phyloP scores from a whole-genome alignment of 805 yeast species.

The Babjeviella inositovora region DNA sequence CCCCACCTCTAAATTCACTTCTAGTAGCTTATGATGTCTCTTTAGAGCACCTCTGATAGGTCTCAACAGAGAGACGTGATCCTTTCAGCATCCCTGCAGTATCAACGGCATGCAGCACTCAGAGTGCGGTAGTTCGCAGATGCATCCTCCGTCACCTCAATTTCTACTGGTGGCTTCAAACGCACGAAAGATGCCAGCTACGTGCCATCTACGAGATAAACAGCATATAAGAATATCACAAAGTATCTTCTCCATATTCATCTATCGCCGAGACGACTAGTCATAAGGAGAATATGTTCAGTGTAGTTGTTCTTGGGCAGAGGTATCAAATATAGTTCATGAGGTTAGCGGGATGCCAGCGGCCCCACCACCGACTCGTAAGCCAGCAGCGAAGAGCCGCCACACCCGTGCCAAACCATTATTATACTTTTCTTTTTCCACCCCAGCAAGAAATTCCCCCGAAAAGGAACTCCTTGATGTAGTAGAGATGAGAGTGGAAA shows the following conservation, averaged over 20 bases:
- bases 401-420: slow-evolving; percentile 3
- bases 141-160: too few species aligned
- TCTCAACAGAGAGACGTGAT: too few species aligned
- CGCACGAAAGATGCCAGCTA: neutral
- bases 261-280: slow-evolving; percentile 29
- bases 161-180: too few species aligned
- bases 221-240: slow-evolving; percentile 57
- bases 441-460: neutral
- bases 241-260: slow-evolving; percentile 71
- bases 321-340: slow-evolving; percentile 23
- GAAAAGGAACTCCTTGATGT: slow-evolving; percentile 1
- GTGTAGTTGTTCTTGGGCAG: slow-evolving; percentile 49
- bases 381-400: slow-evolving; percentile 2
- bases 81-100: too few species aligned
- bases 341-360: neutral
- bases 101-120: too few species aligned
- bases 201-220: too few species aligned
- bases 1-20: too few species aligned
- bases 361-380: neutral
- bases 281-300: slow-evolving; percentile 77
- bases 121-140: too few species aligned
- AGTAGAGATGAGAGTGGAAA: slow-evolving; percentile 4
- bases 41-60: too few species aligned
- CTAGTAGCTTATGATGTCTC: too few species aligned
- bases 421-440: slow-evolving; percentile 1